These are phyloP conservation scores for Anisodus tanguticus DNA, from an alignment of 257 asterid species.

Conservation along the genomic window DNA sequence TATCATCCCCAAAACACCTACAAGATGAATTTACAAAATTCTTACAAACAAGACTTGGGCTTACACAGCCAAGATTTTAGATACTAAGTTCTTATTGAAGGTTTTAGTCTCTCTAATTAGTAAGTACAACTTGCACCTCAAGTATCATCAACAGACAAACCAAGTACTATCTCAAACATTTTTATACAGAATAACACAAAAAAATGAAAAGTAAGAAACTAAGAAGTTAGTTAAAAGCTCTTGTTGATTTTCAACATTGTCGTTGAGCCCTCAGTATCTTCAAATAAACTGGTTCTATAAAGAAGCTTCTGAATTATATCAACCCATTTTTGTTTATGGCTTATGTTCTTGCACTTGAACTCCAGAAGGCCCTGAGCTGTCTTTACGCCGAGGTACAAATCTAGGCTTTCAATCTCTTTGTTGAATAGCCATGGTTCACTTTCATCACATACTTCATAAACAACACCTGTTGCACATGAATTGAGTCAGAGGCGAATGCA, in stretches of 20 bases:
- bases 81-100: background rate
- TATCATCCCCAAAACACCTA: background rate
- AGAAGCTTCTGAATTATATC: constrained; percentile 62
- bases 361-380: constrained; percentile 74
- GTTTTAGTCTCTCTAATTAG: background rate
- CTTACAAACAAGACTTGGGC: constrained; percentile 14
- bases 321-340: constrained; percentile 75
- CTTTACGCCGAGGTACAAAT: constrained; percentile 70
- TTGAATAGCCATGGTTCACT: constrained; percentile 64
- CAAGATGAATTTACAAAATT: constrained; percentile 5
- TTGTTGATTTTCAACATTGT: constrained; percentile 52
- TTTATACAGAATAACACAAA: constrained; percentile 5
- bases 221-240: constrained; percentile 40
- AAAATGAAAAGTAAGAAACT: background rate
- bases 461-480: constrained; percentile 51
- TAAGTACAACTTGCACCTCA: background rate
- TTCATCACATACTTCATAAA: constrained; percentile 71
- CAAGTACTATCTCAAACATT: constrained; percentile 23
- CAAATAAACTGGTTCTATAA: constrained; percentile 44
- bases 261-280: constrained; percentile 58
- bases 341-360: constrained; percentile 80
- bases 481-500: background rate
- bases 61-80: background rate
- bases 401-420: constrained; percentile 64
- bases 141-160: constrained; percentile 8